Conservation (phyloP, 2,329 filamentous ascomycete species). For the Calonectria pauciramosa region DNA sequence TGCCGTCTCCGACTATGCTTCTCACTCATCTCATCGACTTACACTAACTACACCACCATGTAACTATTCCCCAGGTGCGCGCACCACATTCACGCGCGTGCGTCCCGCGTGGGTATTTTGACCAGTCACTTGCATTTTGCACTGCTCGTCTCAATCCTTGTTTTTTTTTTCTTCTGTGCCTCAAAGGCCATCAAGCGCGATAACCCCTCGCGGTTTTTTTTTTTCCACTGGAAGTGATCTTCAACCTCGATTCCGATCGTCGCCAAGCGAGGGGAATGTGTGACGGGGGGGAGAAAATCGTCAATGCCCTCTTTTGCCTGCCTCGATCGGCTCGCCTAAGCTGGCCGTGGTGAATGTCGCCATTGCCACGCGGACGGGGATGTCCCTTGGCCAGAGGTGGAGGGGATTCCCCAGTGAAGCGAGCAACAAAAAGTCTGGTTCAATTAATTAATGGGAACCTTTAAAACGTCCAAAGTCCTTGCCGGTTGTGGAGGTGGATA, state of each 20-base stretch:
- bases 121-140: not conserved
- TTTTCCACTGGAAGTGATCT: not conserved
- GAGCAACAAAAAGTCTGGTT: not conserved
- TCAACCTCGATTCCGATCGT: conserved; percentile 1
- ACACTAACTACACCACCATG: not conserved
- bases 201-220: not conserved
- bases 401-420: not conserved
- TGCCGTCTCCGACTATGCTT: not conserved
- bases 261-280: not conserved
- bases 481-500: not conserved
- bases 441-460: not conserved
- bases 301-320: not conserved
- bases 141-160: not conserved
- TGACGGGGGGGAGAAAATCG: not conserved
- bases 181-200: not conserved
- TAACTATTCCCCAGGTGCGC: not conserved
- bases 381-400: not conserved
- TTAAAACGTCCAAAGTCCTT: not conserved
- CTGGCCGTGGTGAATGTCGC: not conserved
- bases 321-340: not conserved
- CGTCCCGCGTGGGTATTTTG: not conserved
- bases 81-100: not conserved
- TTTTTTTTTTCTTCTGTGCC: not conserved
- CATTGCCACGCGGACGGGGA: not conserved
- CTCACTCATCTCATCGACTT: not conserved